These are phyloP conservation scores for Fusarium burgessii DNA, from an alignment of 2,329 filamentous ascomycete species.

Conservation along the genomic window DNA sequence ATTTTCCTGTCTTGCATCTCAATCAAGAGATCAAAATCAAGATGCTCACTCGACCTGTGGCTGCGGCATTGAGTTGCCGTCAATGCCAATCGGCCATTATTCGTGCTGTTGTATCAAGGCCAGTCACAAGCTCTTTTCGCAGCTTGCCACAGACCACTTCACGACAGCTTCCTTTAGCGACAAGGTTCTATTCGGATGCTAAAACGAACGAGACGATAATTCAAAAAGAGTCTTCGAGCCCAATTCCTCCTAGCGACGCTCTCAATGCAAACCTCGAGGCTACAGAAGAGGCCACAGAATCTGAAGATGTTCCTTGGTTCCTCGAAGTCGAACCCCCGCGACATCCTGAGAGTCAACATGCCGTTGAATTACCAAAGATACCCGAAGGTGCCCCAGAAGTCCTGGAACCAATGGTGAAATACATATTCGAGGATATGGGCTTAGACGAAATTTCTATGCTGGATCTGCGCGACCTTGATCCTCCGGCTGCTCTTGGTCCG, in stretches of 20 bases:
- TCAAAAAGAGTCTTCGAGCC: constrained; percentile 25
- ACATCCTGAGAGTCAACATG: constrained; percentile 62
- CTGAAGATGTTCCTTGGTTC: constrained; percentile 79
- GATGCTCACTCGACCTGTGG: constrained; percentile 50
- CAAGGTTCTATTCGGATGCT: constrained; percentile 43
- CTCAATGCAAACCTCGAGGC: constrained; percentile 50
- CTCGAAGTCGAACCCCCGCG: constrained; percentile 76
- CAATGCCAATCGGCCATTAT: constrained; percentile 49
- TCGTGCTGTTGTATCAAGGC: constrained; percentile 45
- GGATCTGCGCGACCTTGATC: constrained; percentile 86
- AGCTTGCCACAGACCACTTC: constrained; percentile 39
- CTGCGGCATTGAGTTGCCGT: constrained; percentile 48
- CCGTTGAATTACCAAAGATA: constrained; percentile 62
- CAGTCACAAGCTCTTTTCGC: constrained; percentile 39
- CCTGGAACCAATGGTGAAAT: constrained; percentile 78
- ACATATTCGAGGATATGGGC: constrained; percentile 85
- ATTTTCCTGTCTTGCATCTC: constrained; percentile 3
- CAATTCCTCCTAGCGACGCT: constrained; percentile 32
- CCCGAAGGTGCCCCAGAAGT: constrained; percentile 79
- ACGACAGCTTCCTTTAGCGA: constrained; percentile 34
- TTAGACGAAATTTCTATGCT: constrained; percentile 84
- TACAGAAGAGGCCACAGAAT: constrained; percentile 48
- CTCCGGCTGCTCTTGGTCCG: constrained; percentile 86
- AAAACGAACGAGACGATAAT: constrained; percentile 15
- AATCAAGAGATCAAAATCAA: background rate